Percentiles rank a stretch among this genome's conserved stretches.
Evolutionary conservation across 768 basidiomycete genomes (phyloP).

Genomic region (Rhodotorula kratochvilovae): DNA sequence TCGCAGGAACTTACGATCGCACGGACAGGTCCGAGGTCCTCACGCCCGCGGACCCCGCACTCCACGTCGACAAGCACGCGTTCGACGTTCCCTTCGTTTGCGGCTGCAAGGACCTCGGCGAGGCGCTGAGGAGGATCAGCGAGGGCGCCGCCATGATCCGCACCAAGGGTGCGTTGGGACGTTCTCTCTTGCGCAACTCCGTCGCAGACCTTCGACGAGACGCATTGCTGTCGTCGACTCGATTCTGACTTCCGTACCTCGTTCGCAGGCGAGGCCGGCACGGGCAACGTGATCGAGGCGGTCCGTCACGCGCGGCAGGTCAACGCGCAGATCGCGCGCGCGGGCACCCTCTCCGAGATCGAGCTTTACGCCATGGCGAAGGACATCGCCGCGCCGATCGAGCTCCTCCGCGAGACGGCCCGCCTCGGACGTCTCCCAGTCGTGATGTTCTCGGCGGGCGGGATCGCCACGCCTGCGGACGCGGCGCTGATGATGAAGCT

Average conservation of each 20-base stretch:
- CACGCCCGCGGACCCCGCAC: conserved; percentile 79
- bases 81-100: conserved; percentile 61
- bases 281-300: conserved; percentile 57
- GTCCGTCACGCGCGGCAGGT: conserved; percentile 86
- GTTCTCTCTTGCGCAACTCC: background rate
- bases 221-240: too few relatives aligned
- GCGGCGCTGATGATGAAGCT: conserved; percentile 99
- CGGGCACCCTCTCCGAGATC: conserved; percentile 84
- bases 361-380: conserved; percentile 92
- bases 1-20: background rate
- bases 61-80: conserved; percentile 64
- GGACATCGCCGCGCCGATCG: conserved; percentile 84
- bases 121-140: conserved; percentile 89
- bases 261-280: conserved; percentile 49
- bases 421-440: conserved; percentile 86
- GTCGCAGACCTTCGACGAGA: background rate
- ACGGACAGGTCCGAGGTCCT: conserved; percentile 59
- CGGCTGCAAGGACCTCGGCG: conserved; percentile 89
- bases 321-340: conserved; percentile 74
- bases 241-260: background rate
- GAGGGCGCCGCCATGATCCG: conserved; percentile 99
- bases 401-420: conserved; percentile 93
- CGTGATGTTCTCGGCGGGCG: conserved; percentile 77
- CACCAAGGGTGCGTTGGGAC: conserved; percentile 73
- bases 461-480: conserved; percentile 60